phyloP scores from a whole-genome alignment of 129 eudicot genomes.

The Apium graveolens region DNA sequence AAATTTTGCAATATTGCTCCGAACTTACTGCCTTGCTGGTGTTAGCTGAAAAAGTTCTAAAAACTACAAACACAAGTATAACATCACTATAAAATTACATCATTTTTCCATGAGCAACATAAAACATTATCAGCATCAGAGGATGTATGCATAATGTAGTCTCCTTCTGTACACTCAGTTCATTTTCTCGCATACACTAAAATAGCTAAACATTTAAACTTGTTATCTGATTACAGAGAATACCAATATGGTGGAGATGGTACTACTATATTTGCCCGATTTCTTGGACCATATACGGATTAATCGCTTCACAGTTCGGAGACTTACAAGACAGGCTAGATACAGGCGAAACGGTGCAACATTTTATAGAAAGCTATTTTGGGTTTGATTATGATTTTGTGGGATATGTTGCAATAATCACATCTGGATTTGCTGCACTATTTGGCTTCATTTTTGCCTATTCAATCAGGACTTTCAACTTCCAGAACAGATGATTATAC shows the following conservation, averaged over 20 bases:
- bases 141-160: neutral
- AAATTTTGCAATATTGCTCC: neutral
- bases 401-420: slow-evolving; percentile 55
- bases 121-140: neutral
- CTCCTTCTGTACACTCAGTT: neutral
- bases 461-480: slow-evolving; percentile 74
- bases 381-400: slow-evolving; percentile 52
- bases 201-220: slow-evolving; percentile 2
- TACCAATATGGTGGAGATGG: slow-evolving; percentile 91
- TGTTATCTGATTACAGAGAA: slow-evolving; percentile 46
- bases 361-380: slow-evolving; percentile 44
- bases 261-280: slow-evolving; percentile 52
- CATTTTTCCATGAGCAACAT: neutral
- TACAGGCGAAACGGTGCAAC: slow-evolving; percentile 39
- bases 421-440: slow-evolving; percentile 43
- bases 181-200: neutral
- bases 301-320: slow-evolving; percentile 63
- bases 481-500: slow-evolving; percentile 61
- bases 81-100: neutral
- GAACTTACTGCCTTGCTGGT: neutral
- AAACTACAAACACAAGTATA: neutral
- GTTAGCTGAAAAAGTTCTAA: neutral
- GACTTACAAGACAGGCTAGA: slow-evolving; percentile 46
- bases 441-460: slow-evolving; percentile 76
- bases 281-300: slow-evolving; percentile 67